Percentiles rank a stretch among this genome's conserved stretches.
These are phyloP conservation scores for Lablab purpureus DNA, from an alignment of 306 rosid genomes.

Conservation along the genomic window DNA sequence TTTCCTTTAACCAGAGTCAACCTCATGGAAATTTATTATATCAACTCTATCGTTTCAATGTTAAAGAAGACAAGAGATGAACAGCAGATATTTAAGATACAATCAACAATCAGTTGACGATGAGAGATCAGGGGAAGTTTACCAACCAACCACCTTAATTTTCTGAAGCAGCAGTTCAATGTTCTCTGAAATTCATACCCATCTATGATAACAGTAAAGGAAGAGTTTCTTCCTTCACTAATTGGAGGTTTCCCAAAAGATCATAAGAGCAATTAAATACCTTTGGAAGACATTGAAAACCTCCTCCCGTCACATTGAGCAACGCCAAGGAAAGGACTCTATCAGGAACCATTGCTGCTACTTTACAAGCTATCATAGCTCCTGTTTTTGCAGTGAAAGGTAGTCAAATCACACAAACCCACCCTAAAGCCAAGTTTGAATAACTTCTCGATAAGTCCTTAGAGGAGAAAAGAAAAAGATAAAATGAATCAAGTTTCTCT, in stretches of 20 bases:
- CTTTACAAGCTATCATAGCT: constrained; percentile 89
- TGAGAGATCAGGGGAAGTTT: constrained; percentile 13
- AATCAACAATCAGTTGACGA: neutral
- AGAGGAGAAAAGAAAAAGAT: neutral
- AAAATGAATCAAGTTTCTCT: neutral
- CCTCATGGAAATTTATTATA: neutral
- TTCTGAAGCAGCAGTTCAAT: constrained; percentile 1
- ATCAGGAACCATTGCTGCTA: constrained; percentile 90
- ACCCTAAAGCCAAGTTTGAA: neutral
- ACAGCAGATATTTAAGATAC: constrained; percentile 1
- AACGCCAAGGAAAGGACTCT: constrained; percentile 86
- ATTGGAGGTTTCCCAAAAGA: neutral
- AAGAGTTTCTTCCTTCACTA: neutral
- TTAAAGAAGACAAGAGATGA: neutral
- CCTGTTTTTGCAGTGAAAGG: constrained; percentile 56
- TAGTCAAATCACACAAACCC: neutral
- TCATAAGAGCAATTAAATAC: constrained; percentile 56
- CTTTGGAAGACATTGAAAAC: constrained; percentile 92
- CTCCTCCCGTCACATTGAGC: constrained; percentile 93
- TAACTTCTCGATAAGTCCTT: neutral
- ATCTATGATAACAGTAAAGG: neutral
- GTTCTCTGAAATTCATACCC: neutral
- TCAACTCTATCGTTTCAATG: constrained; percentile 1
- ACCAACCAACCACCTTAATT: constrained; percentile 7
- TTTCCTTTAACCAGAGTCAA: neutral